Evolutionary conservation across 2,329 filamentous ascomycete genomes (phyloP), one percentile per base, ranked within the genome.

Genomic region (Penicillium sp.): DNA sequence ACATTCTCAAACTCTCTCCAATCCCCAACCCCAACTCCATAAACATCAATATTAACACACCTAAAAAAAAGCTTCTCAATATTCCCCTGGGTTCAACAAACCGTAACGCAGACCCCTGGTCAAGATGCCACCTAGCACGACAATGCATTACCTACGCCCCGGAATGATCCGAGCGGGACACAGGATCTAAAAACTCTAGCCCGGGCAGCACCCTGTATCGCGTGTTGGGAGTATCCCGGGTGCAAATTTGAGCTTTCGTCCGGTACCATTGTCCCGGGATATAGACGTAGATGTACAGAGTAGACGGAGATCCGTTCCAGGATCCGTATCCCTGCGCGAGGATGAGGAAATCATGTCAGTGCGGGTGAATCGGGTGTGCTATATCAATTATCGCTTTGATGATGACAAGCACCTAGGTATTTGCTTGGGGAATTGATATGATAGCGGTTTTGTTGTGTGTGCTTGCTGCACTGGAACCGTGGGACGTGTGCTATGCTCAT

Each of bases 101-200:
- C 33, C 55, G 50, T 4, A 63, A 19, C 17, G 42, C 57, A 56
- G 57, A 57, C 9, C 55, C 58, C 38, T 60, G 29, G 19, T 56
- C 31, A 13, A 53, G 10, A 43, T 65, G 61, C 59, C 61, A 62
- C 21, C 57, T 51, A 33, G 61, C 59, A 53, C 61, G 57, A 17
- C 59, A 60, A 43, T 65, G 57, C 42, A 61, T 29, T 8, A 63
- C 19, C 59, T 59, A 65, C 7, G 37, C 57, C 4, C 62, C 54
- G 1, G 61, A 52, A 27, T 62, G 61, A 57, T 65, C 57, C 0
- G 57, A 56, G 29, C 47, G 40, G 17, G 55, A 62, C 1, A 50
- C 53, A 7, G 59, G 6, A 2, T 59, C 37, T 15, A 59, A 23
- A 23, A 46, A 40, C 10, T 55, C 63, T 1, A 27, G 12, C 10